Evolutionary conservation across 768 basidiomycete species (phyloP), one percentile per base, ranked within the genome.

Genomic region (Mycena metata): DNA sequence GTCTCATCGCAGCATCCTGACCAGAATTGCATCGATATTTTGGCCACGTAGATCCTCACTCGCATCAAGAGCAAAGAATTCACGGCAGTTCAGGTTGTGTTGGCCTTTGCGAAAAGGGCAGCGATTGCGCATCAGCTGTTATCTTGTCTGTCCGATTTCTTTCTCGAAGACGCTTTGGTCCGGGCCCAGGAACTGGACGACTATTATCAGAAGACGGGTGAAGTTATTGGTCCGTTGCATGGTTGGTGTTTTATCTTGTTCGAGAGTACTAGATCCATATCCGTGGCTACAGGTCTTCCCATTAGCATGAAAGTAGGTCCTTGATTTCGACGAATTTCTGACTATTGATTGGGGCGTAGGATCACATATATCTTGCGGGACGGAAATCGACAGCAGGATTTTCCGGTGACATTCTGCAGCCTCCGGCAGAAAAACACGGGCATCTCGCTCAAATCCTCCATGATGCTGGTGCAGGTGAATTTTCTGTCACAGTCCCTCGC

Each of bases 91-190:
- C 78, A 79, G 19, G 82, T 83, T 24, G 78, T 80, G 7, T 75
- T 72, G 16, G 85, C 86, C 2, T 86, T 83, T 65, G 81, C 75
- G 60, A 86, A 86, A 73, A 78, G 88, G n/a, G 86, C 87, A 12
- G 81, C 82, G 17, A 81, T 89, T 56, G 87, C 86, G 5, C 86
- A 88, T 46, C 86, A 86, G 65, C 70, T 87, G 33, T 72, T 76
- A 5, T 70, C 73, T 49, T 85, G 82, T 64, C 60, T 85, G 13
- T 80, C 80, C 43, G 83, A 84, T 65, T 79, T 84, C 64, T 85
- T 85, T 74, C 76, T 86, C 47, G 85, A 85, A 2, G 81, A 82
- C 63, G 83, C 74, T 0, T 73, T 83, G 42, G 72, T 69, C 57
- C 78, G 75, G 49, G 86, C 85, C 16, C 73, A 76, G 51, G 79